These are phyloP conservation scores for Calophaca sinica DNA, from an alignment of 306 rosid genomes.

Conservation along the genomic window DNA sequence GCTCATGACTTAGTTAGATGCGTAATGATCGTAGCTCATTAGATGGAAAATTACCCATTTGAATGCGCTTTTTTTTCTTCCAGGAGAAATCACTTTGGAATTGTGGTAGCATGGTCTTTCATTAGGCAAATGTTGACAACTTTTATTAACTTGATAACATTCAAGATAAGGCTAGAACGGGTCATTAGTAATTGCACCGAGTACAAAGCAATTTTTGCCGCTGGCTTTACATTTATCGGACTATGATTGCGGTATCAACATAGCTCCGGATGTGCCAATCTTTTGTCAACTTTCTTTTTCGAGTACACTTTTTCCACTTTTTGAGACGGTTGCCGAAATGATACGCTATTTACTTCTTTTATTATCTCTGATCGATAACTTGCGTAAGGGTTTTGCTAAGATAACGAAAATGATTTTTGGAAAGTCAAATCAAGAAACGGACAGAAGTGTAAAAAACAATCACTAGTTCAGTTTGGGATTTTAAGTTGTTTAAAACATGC, in stretches of 20 bases:
- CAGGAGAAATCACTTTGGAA: too few species aligned
- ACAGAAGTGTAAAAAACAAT: too few species aligned
- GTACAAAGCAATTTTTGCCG: not conserved
- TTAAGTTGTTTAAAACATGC: too few species aligned
- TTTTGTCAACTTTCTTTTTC: not conserved
- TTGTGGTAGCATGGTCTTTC: too few species aligned
- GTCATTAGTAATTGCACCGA: slow-evolving; percentile 9
- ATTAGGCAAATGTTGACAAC: slow-evolving; percentile 23
- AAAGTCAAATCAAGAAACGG: not conserved
- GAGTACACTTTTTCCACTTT: not conserved
- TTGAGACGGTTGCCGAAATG: not conserved
- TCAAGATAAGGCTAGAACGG: not conserved
- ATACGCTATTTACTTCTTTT: not conserved
- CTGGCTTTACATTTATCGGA: not conserved
- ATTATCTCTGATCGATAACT: not conserved
- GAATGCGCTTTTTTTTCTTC: not conserved
- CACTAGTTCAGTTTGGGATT: too few species aligned
- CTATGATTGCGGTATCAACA: not conserved
- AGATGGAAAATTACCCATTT: too few species aligned
- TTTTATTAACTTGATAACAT: not conserved
- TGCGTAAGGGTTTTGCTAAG: not conserved
- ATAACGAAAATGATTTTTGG: not conserved
- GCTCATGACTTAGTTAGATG: too few species aligned
- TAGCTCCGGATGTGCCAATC: slow-evolving; percentile 5
- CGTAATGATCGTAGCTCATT: too few species aligned